These are phyloP conservation scores for Coemansia sp. DNA, from an alignment of 192 early-diverging fungal species.

Conservation along the genomic window DNA sequence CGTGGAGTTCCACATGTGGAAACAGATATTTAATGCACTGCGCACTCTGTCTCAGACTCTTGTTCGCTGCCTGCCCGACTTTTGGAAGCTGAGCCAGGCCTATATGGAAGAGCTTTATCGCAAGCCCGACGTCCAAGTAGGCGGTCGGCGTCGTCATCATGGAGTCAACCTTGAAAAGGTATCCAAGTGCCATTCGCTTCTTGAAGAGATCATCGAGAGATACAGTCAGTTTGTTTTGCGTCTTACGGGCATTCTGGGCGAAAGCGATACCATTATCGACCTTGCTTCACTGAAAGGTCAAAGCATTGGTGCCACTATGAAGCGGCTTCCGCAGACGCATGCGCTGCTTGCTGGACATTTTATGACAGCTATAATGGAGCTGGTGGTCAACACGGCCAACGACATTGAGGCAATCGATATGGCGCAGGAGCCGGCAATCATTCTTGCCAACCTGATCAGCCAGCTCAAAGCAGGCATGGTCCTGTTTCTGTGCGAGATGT, in stretches of 20 bases:
- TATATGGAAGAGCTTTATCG: conserved; percentile 86
- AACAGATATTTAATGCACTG: conserved; percentile 66
- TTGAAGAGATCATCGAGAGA: conserved; percentile 49
- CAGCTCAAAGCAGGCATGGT: conserved; percentile 72
- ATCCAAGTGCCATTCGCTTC: conserved; percentile 50
- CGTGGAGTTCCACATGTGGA: conserved; percentile 65
- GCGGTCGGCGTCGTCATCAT: conserved; percentile 45
- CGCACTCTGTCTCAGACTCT: conserved; percentile 79
- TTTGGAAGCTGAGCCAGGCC: conserved; percentile 87
- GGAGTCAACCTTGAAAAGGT: conserved; percentile 53
- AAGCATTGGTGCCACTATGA: conserved; percentile 29
- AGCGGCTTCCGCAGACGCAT: conserved; percentile 58
- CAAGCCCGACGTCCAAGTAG: conserved; percentile 34
- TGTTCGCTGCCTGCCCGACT: conserved; percentile 77
- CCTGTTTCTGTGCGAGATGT: conserved; percentile 73
- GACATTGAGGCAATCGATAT: conserved; percentile 77
- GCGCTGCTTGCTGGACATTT: conserved; percentile 72
- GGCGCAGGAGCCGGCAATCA: conserved; percentile 68
- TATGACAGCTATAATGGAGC: conserved; percentile 72
- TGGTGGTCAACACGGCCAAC: conserved; percentile 75
- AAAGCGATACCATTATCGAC: conserved; percentile 23
- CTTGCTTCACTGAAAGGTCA: conserved; percentile 23
- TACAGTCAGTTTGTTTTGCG: conserved; percentile 54
- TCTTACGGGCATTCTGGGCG: conserved; percentile 44
- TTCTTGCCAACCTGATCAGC: conserved; percentile 70